Base-by-base conservation (phyloP, 768 basidiomycete genomes). In the Tubosaeta sp. region DNA sequence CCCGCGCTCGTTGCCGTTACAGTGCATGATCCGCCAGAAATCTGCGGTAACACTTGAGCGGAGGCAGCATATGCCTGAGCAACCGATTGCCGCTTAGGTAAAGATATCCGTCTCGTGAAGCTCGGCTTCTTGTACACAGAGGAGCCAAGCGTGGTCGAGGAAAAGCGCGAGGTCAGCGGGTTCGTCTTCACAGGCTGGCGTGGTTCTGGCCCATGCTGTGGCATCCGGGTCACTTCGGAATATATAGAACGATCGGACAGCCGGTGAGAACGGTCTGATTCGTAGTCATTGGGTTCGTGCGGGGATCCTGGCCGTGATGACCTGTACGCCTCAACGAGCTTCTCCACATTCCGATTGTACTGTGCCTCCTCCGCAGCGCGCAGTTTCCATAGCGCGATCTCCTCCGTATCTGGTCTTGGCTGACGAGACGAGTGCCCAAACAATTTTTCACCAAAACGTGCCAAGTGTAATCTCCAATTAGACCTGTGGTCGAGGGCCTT, bases 201-300 rank as follows among this genome's bases (percentile, higher is more conserved):
- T n/a, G 86, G 81, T 60, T 88, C 85, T 6, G 88, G 83, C 38
- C 74, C 78, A 26, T 72, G 72, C 31, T 79, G 77, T 55, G 81
- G 81, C 33, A 74, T 62, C 17, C 88, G 87, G 10, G 86, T 91
- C 45, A 83, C 63, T 65, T 86, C 80, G 51, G 86, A 82, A 67
- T 85, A 91, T 35, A 91, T 61, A 41, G 83, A 85, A 16, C 69
- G 71, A n/a, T 68, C 69, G 26, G 81, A 81, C 51, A 77, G 48
- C 55, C 64, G 62, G 54, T 68, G 68, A 45, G 69, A 65, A 46
- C 46, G 67, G 59, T 58, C 57, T 6, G 63, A 59, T 22, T 51
- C 53, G 35, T 65, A 45, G 41, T 65, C 54, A 26, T 61, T 65
- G 44, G 66, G 57, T 41, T 55, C 60, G 46, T 59, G 65, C 34